Evolutionary conservation across 768 basidiomycete genomes (phyloP), one percentile per base, ranked within the genome.

Genomic region (Pleurotus salmoneostramineus): DNA sequence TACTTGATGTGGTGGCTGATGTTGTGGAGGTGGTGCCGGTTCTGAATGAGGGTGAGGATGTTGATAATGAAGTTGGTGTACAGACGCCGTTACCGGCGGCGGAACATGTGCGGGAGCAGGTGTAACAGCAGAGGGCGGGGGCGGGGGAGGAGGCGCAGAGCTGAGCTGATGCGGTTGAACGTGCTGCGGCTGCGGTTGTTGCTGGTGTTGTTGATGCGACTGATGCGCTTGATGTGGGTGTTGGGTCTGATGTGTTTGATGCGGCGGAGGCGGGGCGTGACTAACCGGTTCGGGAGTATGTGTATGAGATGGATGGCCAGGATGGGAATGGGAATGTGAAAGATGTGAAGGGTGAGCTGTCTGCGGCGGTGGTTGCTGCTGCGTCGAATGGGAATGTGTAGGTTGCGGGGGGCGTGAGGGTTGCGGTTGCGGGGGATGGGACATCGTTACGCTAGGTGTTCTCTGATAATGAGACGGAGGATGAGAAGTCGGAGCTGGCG

Each of bases 121-220:
- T 27, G 21, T 58, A 60, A 40, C 46, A 17, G 51, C 60, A 35
- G 57, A 58, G 12, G 58, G 56, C 7, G 61, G 56, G 0, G 59
- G 56, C 11, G 58, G 56, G n/a, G 63, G 57, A 11, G 61, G 63
- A 14, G 58, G 56, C 27, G 62, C 63, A 12, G 60, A 15, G 52
- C 14, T 5, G 7, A 31, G 5, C 15, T 54, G 52, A 10, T 56
- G 61, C 33, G 50, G 62, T 45, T 58, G 64, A 35, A 59, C 56
- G 47, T 63, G 65, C 47, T 58, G 66, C 12, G 36, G 50, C 44
- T 50, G 55, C 33, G 40, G 61, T 21, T 67, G 67, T 34, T 64
- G 64, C 3, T 64, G 67, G 47, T 65, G 69, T 10, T 62, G 63
- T 21, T 61, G 64, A 50, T 58, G 47, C n/a, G 57, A 64, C 46